Conservation (phyloP, 148 eudicot genomes). For the Rhododendron simsii region DNA sequence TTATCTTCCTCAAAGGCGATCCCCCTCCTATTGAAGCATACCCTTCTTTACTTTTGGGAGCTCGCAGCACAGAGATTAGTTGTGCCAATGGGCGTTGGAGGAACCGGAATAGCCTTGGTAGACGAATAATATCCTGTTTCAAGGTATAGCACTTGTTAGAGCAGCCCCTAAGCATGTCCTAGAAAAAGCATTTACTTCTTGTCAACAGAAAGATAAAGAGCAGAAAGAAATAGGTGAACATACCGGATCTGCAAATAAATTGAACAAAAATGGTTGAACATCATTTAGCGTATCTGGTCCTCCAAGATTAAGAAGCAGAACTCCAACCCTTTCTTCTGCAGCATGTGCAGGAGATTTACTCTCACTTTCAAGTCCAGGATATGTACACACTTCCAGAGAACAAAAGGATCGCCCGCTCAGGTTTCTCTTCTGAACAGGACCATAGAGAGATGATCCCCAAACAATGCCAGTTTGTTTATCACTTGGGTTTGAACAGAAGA, state of each 20-base stretch:
- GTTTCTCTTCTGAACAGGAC: conserved; percentile 25
- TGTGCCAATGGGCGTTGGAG: conserved; percentile 88
- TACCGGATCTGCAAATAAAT: conserved; percentile 99
- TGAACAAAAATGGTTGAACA: conserved; percentile 90
- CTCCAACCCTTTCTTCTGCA: conserved; percentile 83
- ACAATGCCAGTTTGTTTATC: conserved; percentile 12
- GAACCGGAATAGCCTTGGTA: conserved; percentile 80
- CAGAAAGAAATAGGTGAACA: conserved; percentile 14
- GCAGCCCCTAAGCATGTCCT: neutral
- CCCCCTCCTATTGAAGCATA: conserved; percentile 99
- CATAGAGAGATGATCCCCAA: conserved; percentile 22
- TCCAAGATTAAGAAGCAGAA: conserved; percentile 88
- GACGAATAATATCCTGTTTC: conserved; percentile 87
- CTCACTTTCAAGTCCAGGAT: conserved; percentile 34
- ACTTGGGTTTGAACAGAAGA: conserved; percentile 21
- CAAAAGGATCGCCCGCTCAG: conserved; percentile 32
- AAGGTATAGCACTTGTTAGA: conserved; percentile 12
- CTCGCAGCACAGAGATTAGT: conserved; percentile 73
- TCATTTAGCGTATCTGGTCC: conserved; percentile 93
- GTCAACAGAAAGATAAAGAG: neutral
- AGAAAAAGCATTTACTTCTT: neutral
- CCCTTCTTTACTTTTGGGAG: conserved; percentile 95
- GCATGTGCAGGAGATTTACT: conserved; percentile 43
- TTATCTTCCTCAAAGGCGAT: conserved; percentile 88
- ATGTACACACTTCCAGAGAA: conserved; percentile 41